These are phyloP conservation scores for Candida nanaspora DNA, from an alignment of 805 yeast species.

Conservation along the genomic window DNA sequence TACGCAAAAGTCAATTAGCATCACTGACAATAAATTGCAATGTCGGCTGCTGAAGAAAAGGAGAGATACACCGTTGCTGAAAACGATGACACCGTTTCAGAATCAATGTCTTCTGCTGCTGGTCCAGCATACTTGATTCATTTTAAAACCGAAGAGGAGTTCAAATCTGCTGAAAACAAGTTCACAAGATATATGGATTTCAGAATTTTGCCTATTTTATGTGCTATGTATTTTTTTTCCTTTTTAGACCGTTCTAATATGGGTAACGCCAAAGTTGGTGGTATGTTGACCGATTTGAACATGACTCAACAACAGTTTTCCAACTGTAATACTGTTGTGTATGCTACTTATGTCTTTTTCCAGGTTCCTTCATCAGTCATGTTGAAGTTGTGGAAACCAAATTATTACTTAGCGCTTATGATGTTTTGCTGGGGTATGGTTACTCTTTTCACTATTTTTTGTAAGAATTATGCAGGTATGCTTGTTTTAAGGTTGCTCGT, in stretches of 20 bases:
- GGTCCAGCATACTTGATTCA: background rate
- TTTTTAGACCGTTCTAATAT: conserved; percentile 38
- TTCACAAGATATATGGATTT: conserved; percentile 27
- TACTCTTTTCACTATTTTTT: conserved; percentile 35
- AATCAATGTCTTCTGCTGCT: background rate
- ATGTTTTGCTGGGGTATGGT: conserved; percentile 37
- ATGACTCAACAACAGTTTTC: conserved; percentile 34
- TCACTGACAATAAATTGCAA: too few relatives aligned
- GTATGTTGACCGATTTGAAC: conserved; percentile 32
- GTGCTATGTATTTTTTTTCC: conserved; percentile 34
- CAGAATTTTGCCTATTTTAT: conserved; percentile 34
- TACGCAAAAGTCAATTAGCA: too few relatives aligned
- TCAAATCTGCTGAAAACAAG: conserved; percentile 4
- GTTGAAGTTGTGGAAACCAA: conserved; percentile 32
- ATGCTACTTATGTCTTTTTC: conserved; percentile 35
- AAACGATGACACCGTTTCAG: background rate
- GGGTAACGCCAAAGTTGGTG: conserved; percentile 38
- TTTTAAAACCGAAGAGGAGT: conserved; percentile 1
- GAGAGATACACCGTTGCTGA: background rate
- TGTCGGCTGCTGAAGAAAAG: too few relatives aligned
- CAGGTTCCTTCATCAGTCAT: conserved; percentile 35
- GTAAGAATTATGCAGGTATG: conserved; percentile 31
- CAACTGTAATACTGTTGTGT: conserved; percentile 30
- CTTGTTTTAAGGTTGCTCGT: conserved; percentile 31
- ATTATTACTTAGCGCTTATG: conserved; percentile 26